These are phyloP conservation scores for Sungouiella blattae DNA, from an alignment of 805 yeast species.

Conservation along the genomic window DNA sequence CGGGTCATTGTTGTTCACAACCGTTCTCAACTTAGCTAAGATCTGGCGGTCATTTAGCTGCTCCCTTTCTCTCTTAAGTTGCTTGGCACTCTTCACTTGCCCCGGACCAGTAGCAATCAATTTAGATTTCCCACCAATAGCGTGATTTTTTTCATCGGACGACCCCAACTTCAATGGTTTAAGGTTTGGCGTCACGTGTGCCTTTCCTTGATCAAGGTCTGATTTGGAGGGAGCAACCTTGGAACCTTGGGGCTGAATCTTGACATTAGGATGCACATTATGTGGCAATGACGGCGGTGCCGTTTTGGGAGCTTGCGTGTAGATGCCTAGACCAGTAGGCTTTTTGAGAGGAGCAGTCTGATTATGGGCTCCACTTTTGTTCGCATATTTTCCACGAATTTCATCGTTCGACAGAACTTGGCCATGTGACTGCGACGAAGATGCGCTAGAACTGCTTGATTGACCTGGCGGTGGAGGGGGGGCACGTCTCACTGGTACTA, in stretches of 20 bases:
- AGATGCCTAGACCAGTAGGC: constrained; percentile 24
- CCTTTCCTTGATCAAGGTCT: not conserved
- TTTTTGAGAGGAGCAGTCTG: constrained; percentile 13
- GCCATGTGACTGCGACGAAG: too few species aligned
- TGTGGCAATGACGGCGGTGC: constrained; percentile 26
- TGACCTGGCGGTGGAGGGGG: constrained; percentile 50
- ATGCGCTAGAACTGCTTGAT: too few species aligned
- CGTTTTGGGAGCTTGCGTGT: constrained; percentile 14
- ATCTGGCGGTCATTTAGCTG: constrained; percentile 81
- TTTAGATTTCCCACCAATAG: too few species aligned
- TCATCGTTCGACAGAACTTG: too few species aligned
- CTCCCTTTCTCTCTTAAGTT: constrained; percentile 38
- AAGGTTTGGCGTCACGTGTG: constrained; percentile 5
- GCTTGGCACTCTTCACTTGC: constrained; percentile 34
- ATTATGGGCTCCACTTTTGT: too few species aligned
- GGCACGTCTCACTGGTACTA: constrained; percentile 51
- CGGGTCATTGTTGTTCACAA: constrained; percentile 85
- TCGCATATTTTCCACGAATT: too few species aligned
- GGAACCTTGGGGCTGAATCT: constrained; percentile 21
- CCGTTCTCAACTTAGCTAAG: constrained; percentile 74
- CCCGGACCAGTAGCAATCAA: constrained; percentile 1
- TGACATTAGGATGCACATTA: constrained; percentile 31
- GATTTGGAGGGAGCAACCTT: not conserved
- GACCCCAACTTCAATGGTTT: constrained; percentile 9
- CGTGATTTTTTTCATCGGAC: not conserved